Evolutionary conservation across 108 stramenopile species (phyloP).

Genomic region (Conticribra weissflogii): DNA sequence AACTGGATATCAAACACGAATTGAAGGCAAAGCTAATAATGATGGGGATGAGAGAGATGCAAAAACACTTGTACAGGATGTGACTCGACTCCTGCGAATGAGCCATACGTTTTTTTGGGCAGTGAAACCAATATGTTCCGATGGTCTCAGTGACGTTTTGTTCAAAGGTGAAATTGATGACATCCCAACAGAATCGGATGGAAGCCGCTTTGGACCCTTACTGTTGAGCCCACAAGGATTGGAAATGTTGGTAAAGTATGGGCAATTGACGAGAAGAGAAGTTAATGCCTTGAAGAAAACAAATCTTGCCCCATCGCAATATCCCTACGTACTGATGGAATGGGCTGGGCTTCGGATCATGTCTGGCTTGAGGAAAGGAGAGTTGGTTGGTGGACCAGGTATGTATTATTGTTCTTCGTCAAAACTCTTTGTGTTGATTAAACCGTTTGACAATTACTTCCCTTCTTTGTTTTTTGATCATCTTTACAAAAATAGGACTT

Average conservation of each 20-base stretch:
- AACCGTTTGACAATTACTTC: no score
- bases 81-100: conserved; percentile 52
- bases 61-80: conserved; percentile 40
- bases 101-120: conserved; percentile 75
- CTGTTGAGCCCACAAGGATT: conserved; percentile 56
- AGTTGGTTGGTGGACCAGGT: conserved; percentile 49
- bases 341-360: conserved; percentile 63
- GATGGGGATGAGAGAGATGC: conserved; percentile 36
- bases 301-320: conserved; percentile 64
- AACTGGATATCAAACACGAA: conserved; percentile 22
- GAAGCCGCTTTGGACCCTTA: conserved; percentile 53
- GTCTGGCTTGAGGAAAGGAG: conserved; percentile 54
- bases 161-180: conserved; percentile 23
- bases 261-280: conserved; percentile 54
- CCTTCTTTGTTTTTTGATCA: no score
- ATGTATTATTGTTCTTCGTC: no score
- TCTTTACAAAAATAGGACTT: no score
- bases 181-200: conserved; percentile 29
- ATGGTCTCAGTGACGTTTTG: conserved; percentile 34
- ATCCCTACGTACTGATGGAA: conserved; percentile 58
- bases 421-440: no score
- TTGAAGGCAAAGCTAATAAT: neutral
- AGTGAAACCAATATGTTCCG: conserved; percentile 42
- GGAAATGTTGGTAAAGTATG: conserved; percentile 41
- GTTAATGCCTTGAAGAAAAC: conserved; percentile 42